Evolutionary conservation across 257 asterid species (phyloP), one percentile per base, ranked within the genome.

Genomic region (Knoxia roxburghii): DNA sequence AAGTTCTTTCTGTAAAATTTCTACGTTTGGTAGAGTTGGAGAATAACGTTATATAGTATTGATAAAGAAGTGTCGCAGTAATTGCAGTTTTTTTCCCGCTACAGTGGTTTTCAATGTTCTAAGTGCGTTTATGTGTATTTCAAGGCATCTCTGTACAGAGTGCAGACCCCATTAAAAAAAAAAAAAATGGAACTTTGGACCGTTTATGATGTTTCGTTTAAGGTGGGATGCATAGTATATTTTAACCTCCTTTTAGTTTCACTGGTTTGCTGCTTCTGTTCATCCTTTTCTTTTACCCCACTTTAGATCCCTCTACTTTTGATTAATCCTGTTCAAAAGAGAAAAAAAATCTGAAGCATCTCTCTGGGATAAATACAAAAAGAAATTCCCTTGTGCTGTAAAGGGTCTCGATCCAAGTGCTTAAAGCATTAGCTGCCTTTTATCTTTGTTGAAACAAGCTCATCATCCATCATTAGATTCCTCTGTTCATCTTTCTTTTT

Each of bases 371-470:
- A 67, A 74, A 58, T 77, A 73, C 63, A 63, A 77, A 86, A 84
- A 78, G 76, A 73, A 64, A 74, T 74, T 55, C 77, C 69, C 55
- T 67, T 67, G 41, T 58, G 80, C 84, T 75, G 75, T 73, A 63
- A 45, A 37, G 59, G 73, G 33, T 80, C 82, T 85, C 78, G 85
- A 64, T 78, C 66, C n/a, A 67, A 65, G 89, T 61, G 83, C 78
- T 81, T 81, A 81, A 85, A 89, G 69, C 55, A 55, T 17, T 50
- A 9, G 41, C 41, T 37, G 66, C 45, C 84, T 85, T 82, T 82
- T 68, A 72, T 23, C 80, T 77, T 77, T 49, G 53, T 76, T 72
- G 55, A 43, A 70, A 71, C 74, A 70, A 60, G 62, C 73, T 83
- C 78, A 76, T 79, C 73, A 78, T 75, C 66, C 67, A 64, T 76